Evolutionary conservation across 306 rosid genomes (phyloP).

Genomic region (Trifolium fragiferum): DNA sequence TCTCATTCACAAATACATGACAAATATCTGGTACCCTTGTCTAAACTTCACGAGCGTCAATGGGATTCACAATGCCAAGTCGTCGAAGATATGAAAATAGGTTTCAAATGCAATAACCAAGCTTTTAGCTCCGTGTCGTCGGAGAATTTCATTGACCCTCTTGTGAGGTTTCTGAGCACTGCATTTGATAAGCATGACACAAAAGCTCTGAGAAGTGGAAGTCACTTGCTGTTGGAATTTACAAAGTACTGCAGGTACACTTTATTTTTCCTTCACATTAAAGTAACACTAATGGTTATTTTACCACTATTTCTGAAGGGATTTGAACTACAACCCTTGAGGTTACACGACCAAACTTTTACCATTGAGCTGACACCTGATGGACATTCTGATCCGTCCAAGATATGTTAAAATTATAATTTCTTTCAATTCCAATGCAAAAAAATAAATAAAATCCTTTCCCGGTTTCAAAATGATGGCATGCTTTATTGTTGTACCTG

Average conservation of each 20-base stretch:
- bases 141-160: conserved; percentile 62
- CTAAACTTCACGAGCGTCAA: conserved; percentile 56
- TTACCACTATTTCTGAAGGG: no score
- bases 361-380: no score
- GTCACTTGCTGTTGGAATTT: conserved; percentile 59
- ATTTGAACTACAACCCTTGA: no score
- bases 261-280: background rate
- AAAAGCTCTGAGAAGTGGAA: conserved; percentile 69
- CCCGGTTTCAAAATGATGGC: conserved; percentile 13
- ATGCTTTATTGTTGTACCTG: conserved; percentile 15
- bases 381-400: background rate
- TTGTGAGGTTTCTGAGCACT: conserved; percentile 63
- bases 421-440: conserved; percentile 27
- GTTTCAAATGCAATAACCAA: conserved; percentile 48
- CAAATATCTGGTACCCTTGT: conserved; percentile 45
- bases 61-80: conserved; percentile 74
- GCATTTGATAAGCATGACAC: conserved; percentile 61
- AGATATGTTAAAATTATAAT: conserved; percentile 8
- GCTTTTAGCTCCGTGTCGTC: conserved; percentile 47
- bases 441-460: background rate
- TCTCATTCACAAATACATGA: conserved; percentile 45
- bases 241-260: conserved; percentile 68
- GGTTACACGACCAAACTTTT: no score
- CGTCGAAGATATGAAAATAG: conserved; percentile 57
- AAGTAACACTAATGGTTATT: background rate